Conservation (phyloP, 257 asterid species). For the Fraxinus excelsior region DNA sequence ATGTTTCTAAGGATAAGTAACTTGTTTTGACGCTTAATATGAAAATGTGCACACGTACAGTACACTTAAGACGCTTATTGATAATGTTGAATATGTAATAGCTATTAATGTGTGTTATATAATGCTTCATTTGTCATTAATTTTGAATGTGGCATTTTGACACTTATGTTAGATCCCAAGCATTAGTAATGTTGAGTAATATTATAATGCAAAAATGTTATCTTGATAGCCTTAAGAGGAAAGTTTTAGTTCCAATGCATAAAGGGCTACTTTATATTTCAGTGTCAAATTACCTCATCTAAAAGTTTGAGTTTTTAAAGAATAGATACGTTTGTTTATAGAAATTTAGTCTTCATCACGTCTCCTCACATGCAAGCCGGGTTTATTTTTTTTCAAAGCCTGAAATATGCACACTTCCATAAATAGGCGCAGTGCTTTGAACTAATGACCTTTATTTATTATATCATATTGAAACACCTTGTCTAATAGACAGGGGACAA, state of each 20-base stretch:
- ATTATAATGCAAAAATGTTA: not conserved
- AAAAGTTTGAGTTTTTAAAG: too few species aligned
- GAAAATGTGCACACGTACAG: not conserved
- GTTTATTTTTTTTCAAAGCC: not conserved
- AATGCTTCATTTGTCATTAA: not conserved
- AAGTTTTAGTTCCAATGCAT: slow-evolving; percentile 13
- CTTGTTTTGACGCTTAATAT: not conserved
- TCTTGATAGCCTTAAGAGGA: slow-evolving; percentile 8
- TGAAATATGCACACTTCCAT: not conserved
- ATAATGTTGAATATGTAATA: not conserved
- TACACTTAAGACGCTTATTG: not conserved
- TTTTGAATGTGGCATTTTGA: not conserved
- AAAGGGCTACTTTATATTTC: not conserved
- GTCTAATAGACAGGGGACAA: not conserved
- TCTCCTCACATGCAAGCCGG: not conserved
- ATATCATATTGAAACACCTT: not conserved
- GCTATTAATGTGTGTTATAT: not conserved
- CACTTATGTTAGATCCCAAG: not conserved
- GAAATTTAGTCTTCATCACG: not conserved
- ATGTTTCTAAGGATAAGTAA: too few species aligned
- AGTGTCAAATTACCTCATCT: not conserved
- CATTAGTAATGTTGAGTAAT: not conserved
- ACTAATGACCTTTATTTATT: not conserved
- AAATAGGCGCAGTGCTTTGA: not conserved
- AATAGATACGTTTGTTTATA: not conserved